Evolutionary conservation across 2,329 filamentous ascomycete genomes (phyloP), one percentile per base, ranked within the genome.

Genomic region (Botrytis sinoallii): DNA sequence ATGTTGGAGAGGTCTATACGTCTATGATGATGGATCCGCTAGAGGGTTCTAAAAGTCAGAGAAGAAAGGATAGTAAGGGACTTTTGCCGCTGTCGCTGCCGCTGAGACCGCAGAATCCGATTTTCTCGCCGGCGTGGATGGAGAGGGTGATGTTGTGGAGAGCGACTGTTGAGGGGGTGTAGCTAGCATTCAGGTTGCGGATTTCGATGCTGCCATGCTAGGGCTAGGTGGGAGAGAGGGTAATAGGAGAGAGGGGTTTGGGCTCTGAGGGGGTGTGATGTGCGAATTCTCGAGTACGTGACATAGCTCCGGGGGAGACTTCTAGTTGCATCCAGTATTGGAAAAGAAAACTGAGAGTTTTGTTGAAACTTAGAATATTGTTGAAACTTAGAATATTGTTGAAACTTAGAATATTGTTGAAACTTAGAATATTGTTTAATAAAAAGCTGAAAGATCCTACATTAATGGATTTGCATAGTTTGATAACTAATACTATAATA

Each of bases 41-140:
- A 5, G 80, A 80, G 38, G 83, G 77, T 18, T 86, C 82, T 22
- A 87, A 77, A 75, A 88, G 83, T 25, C 85, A 83, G 48, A 88
- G 83, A 4, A 89, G 78, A 0, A 84, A 80, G 10, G 85, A 80
- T 1, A 87, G 79, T 0, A 88, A 79, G 0, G 81, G 80, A 42
- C 80, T 83, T 71, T 85, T 84, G 3, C 84, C 83, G 70, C 35
- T 44, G 55, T 79, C 80, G 18, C 77, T 77, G 2, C 79, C 80
- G 20, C 77, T 77, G 2, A 78, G 75, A 52, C 74, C 74, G n/a
- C 73, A 75, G 1, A 77, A 75, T 1, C 66, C 76, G 8, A 77
- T 64, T 67, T 82, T 82, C 71, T 83, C 77, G 3, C 81, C 80
- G 1, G 80, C 52, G 0, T 67, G 29, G 32, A 83, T 81, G 1